phyloP scores from a whole-genome alignment of 768 basidiomycete genomes.

The Tylopilus subfusipes region DNA sequence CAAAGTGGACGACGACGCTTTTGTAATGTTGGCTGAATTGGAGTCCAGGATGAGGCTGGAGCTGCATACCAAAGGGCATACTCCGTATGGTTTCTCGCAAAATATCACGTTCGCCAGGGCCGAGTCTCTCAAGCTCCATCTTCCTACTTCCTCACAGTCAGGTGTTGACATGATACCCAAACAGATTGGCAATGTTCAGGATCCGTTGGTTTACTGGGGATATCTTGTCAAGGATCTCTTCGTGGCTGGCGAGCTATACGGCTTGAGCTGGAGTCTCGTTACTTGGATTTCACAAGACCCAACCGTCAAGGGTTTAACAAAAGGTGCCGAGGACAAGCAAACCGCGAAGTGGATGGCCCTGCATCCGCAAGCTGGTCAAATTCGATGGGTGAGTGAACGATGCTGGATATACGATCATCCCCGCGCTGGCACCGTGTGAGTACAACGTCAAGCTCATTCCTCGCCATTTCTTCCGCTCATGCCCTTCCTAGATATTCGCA shows the following conservation, averaged over 20 bases:
- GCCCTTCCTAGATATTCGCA: slow-evolving; percentile 74
- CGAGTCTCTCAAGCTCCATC: background rate
- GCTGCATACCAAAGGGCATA: slow-evolving; percentile 47
- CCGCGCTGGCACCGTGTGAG: slow-evolving; percentile 87
- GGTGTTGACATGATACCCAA: background rate
- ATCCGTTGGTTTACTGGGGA: slow-evolving; percentile 84
- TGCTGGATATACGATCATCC: slow-evolving; percentile 99
- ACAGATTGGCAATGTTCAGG: slow-evolving; percentile 31
- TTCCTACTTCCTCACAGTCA: background rate
- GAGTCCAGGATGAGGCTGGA: slow-evolving; percentile 84
- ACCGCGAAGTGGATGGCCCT: slow-evolving; percentile 88
- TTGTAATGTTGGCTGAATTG: slow-evolving; percentile 91
- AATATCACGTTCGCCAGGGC: slow-evolving; percentile 2
- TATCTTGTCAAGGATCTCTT: slow-evolving; percentile 89
- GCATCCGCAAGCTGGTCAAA: slow-evolving; percentile 73
- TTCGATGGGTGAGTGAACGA: slow-evolving; percentile 88
- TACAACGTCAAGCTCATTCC: slow-evolving; percentile 10
- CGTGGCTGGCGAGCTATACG: slow-evolving; percentile 95
- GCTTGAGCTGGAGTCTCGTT: slow-evolving; percentile 83
- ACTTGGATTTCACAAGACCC: slow-evolving; percentile 82
- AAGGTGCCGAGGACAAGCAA: slow-evolving; percentile 91
- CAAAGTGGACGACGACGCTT: slow-evolving; percentile 95
- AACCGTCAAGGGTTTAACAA: slow-evolving; percentile 57
- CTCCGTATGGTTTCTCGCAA: slow-evolving; percentile 20
- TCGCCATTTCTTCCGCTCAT: slow-evolving; percentile 5